These are phyloP conservation scores for Naegleria lovaniensis DNA, from an alignment of 208 protist species.

Conservation along the genomic window DNA sequence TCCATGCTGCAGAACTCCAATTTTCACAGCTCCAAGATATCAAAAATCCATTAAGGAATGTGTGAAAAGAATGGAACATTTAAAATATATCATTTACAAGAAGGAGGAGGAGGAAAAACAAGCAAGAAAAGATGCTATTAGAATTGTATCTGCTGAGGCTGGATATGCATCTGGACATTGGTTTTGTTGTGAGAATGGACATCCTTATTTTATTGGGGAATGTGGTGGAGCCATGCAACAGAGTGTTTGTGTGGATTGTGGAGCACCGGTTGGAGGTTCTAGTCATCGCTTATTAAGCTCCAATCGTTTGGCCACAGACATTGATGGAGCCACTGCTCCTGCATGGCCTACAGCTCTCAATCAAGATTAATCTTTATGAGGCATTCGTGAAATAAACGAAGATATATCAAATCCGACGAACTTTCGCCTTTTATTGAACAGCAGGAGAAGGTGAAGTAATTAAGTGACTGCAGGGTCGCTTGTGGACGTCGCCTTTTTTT, in stretches of 20 bases:
- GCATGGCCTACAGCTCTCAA: background rate
- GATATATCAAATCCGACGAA: no score
- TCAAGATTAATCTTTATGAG: no score
- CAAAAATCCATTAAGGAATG: slow-evolving; percentile 3
- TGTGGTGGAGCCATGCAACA: slow-evolving; percentile 54
- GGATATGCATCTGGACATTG: slow-evolving; percentile 28
- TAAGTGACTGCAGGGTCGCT: no score
- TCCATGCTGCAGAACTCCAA: background rate
- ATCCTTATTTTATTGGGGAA: slow-evolving; percentile 51
- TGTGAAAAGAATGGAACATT: background rate
- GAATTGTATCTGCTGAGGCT: background rate
- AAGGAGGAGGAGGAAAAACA: slow-evolving; percentile 14
- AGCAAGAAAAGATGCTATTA: slow-evolving; percentile 5
- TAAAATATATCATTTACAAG: slow-evolving; percentile 13
- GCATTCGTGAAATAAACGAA: no score
- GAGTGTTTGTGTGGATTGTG: slow-evolving; percentile 45
- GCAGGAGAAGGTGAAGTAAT: no score
- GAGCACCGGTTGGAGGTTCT: slow-evolving; percentile 37
- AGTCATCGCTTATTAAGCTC: slow-evolving; percentile 21
- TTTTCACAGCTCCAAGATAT: slow-evolving; percentile 34
- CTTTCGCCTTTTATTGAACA: no score
- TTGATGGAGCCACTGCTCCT: background rate
- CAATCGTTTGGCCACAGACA: background rate
- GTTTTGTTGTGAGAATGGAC: slow-evolving; percentile 43
- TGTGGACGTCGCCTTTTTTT: no score